phyloP scores from a whole-genome alignment of 768 basidiomycete species.

The Amylocystis lapponica region DNA sequence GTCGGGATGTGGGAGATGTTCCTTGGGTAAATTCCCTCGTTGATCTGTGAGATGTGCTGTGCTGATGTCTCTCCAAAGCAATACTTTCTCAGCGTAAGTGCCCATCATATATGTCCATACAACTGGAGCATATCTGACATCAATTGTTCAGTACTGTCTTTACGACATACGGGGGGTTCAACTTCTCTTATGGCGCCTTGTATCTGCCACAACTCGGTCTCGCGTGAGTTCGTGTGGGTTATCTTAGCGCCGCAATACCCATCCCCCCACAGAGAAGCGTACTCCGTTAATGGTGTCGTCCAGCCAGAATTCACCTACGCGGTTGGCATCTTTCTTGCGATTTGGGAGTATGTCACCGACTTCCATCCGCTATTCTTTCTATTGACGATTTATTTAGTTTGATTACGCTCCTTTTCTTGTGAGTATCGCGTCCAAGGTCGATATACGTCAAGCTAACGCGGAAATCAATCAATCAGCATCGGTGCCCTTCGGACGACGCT shows the following conservation, averaged over 20 bases:
- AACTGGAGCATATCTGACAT: neutral
- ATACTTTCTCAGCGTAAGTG: conserved; percentile 5
- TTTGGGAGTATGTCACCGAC: neutral
- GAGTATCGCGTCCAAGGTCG: too few relatives aligned
- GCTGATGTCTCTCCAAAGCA: neutral
- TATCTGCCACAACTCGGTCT: conserved; percentile 3
- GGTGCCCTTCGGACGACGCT: conserved; percentile 3
- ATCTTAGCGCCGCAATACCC: neutral
- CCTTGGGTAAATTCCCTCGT: conserved; percentile 2
- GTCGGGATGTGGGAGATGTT: conserved; percentile 6
- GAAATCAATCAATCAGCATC: neutral
- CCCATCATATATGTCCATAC: neutral
- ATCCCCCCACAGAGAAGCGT: neutral
- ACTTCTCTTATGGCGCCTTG: conserved; percentile 2
- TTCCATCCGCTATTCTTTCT: neutral
- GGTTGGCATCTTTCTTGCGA: conserved; percentile 4
- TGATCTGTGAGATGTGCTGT: neutral
- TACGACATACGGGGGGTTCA: conserved; percentile 4
- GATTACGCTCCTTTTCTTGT: conserved; percentile 3
- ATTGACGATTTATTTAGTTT: neutral
- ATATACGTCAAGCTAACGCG: too few relatives aligned
- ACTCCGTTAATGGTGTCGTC: conserved; percentile 3
- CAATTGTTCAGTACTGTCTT: conserved; percentile 1
- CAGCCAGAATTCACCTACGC: conserved; percentile 2
- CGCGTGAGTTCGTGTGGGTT: conserved; percentile 1